Percentiles rank a stretch among this genome's conserved stretches.
Evolutionary conservation across 176 grass and related monocot genomes (phyloP).

Genomic region (Panicum miliaceum): DNA sequence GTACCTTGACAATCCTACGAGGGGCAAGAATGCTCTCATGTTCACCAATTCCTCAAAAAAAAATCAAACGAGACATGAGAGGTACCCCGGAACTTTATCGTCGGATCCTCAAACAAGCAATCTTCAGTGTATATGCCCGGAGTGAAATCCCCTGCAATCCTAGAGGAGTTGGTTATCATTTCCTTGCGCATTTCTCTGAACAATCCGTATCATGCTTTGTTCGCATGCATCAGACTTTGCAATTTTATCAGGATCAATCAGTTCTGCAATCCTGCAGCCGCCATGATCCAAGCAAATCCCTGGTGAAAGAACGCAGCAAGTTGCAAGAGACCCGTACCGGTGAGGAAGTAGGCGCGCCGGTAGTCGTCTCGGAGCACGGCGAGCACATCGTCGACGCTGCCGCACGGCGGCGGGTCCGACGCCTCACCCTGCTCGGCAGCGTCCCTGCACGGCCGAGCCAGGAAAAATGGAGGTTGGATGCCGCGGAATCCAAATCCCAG

Average conservation of each 20-base stretch:
- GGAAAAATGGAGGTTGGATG: too few relatives aligned
- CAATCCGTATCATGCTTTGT: not conserved
- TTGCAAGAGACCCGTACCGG: conserved; percentile 46
- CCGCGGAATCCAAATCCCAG: too few relatives aligned
- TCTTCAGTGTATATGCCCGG: conserved; percentile 65
- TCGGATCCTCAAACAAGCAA: conserved; percentile 92
- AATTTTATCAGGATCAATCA: not conserved
- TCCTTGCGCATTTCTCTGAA: not conserved
- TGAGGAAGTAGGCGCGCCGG: conserved; percentile 84
- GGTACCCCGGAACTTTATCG: conserved; percentile 77
- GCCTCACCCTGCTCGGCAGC: conserved; percentile 5
- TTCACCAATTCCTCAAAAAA: too few relatives aligned
- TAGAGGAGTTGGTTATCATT: not conserved
- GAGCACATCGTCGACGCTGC: conserved; percentile 68
- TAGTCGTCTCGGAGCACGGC: conserved; percentile 66
- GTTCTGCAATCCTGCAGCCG: not conserved
- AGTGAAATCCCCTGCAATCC: conserved; percentile 67
- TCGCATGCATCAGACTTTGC: not conserved
- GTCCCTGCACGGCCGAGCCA: conserved; percentile 32
- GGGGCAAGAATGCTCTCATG: not conserved
- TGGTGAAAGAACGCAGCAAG: not conserved
- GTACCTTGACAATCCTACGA: conserved; percentile 64
- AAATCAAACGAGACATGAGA: too few relatives aligned
- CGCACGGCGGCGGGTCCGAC: conserved; percentile 16
- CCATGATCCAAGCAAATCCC: not conserved